A percentile compares a stretch with the other conserved stretches of the same genome.
phyloP scores from a whole-genome alignment of 176 grass and related monocot species.

The Triticum timopheevii region DNA sequence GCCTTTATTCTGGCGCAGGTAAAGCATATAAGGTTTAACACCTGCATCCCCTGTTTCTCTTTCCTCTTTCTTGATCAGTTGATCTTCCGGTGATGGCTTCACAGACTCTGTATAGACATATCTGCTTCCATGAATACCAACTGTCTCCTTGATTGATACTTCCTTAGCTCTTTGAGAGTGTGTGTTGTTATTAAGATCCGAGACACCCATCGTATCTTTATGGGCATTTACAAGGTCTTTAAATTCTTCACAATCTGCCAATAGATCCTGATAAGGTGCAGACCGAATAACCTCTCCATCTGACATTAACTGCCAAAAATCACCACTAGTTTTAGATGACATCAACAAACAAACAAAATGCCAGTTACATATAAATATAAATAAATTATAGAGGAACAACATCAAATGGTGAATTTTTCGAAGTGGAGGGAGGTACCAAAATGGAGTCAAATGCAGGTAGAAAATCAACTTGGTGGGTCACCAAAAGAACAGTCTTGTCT shows the following conservation, averaged over 20 bases:
- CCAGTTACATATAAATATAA: background rate
- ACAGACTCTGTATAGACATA: constrained; percentile 13
- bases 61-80: constrained; percentile 86
- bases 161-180: constrained; percentile 18
- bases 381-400: background rate
- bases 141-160: constrained; percentile 42
- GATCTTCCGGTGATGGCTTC: constrained; percentile 45
- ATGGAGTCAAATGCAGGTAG: constrained; percentile 75
- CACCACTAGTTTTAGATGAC: background rate
- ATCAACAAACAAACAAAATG: background rate
- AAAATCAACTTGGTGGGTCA: constrained; percentile 98
- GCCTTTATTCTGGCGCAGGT: constrained; percentile 78
- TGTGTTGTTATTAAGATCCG: constrained; percentile 36
- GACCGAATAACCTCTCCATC: constrained; percentile 62
- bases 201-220: constrained; percentile 50
- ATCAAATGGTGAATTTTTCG: background rate
- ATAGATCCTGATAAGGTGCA: constrained; percentile 62
- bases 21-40: constrained; percentile 66
- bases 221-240: constrained; percentile 78
- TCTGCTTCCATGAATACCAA: constrained; percentile 30
- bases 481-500: constrained; percentile 80
- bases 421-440: constrained; percentile 40
- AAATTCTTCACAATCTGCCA: constrained; percentile 71
- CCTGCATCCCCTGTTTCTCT: constrained; percentile 87
- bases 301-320: constrained; percentile 73